Evolutionary conservation across 2,329 filamentous ascomycete genomes (phyloP), one percentile per base, ranked within the genome.

Genomic region (Arthrobotrys conoides): DNA sequence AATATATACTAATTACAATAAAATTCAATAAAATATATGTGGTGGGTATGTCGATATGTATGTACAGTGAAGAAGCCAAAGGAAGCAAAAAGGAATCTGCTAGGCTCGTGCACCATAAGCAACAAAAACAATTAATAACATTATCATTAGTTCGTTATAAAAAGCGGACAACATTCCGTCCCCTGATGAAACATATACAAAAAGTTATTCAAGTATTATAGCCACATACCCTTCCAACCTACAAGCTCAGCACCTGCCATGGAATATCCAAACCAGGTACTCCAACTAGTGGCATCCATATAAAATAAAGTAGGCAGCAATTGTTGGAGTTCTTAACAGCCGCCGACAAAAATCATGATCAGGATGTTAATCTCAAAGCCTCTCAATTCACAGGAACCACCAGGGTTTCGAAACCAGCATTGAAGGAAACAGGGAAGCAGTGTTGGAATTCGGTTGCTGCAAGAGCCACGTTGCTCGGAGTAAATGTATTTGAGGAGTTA

Each of bases 391-490:
- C 20, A 61, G 33, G 57, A 61, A n/a, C 41, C 16, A 2, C 22
- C 22, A 46, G 27, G 44, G 61, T 33, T 65, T 22, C 41, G 61
- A 65, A 49, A 20, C 44, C 44, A 49, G 36, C 61, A 30, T 65
- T 10, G 61, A 65, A 65, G 61, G 61, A 49, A 65, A 20, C 41
- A 65, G 46, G 44, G 46, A 66, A 66, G 53, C 30, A 66, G 30
- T 22, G 63, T 36, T 41, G 46, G 46, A 18, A 24, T 51, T 41
- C 57, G 33, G 57, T 61, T 61, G 53, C 36, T 48, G 67, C 53
- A 63, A 51, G 38, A 38, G 44, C 67, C 67, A 71, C 51, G 51
- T 69, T 69, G 24, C 24, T 48, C 66, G 66, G 53, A 71, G 67
- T 33, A 33, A 63, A 59, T 48, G 18, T 48, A 69, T 51, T 22